Conservation (phyloP, 1,284 basidiomycete genomes). For the Caloboletus inedulis region DNA sequence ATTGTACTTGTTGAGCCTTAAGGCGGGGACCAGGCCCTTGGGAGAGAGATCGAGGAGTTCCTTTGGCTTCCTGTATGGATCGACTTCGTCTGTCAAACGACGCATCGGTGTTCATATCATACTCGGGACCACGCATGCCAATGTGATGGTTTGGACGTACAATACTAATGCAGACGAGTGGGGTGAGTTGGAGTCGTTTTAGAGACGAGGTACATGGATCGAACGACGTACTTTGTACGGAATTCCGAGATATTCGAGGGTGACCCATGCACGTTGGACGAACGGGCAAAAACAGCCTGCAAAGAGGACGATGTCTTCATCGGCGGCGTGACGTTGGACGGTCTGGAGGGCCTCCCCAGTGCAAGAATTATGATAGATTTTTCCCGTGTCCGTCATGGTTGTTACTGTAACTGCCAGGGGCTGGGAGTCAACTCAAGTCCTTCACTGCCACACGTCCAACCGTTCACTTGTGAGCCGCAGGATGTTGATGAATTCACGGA, state of each 20-base stretch:
- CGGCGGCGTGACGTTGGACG: conserved; percentile 25
- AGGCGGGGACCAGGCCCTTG: conserved; percentile 73
- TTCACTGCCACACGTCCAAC: not conserved
- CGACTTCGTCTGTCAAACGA: conserved; percentile 59
- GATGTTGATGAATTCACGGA: conserved; percentile 19
- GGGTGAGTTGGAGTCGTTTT: not conserved
- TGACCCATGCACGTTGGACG: conserved; percentile 44
- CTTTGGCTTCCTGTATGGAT: conserved; percentile 77
- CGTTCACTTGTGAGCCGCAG: too few relatives aligned
- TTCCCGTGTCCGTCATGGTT: conserved; percentile 28
- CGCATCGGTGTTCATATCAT: not conserved
- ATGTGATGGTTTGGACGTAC: conserved; percentile 23
- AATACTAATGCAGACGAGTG: conserved; percentile 29
- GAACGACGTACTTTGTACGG: conserved; percentile 32
- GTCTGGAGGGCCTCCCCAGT: conserved; percentile 42
- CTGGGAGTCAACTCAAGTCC: not conserved
- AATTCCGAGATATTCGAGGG: conserved; percentile 39
- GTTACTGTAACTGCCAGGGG: not conserved
- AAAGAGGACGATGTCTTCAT: conserved; percentile 37
- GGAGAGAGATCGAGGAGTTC: conserved; percentile 77
- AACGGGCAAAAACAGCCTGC: conserved; percentile 46
- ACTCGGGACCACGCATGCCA: not conserved
- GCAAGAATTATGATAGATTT: conserved; percentile 30
- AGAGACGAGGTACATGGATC: not conserved
- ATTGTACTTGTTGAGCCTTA: conserved; percentile 51